Base-by-base conservation (phyloP, 768 basidiomycete genomes). In the Leccinum olivaceopallidum region DNA sequence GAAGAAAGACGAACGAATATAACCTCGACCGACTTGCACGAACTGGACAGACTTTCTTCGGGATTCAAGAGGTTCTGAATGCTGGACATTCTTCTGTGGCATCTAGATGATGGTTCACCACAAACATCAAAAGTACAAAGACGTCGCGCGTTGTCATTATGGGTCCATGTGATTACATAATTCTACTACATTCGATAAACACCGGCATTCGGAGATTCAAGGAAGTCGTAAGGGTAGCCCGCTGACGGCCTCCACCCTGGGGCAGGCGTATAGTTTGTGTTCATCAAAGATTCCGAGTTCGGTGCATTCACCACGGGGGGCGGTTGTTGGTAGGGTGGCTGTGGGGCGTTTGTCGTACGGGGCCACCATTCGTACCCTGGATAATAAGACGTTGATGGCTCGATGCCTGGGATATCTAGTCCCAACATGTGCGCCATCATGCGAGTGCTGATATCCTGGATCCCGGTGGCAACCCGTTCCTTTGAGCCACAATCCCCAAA, bases 361-460 rank as follows among this genome's bases (percentile, higher is more conserved):
- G 86, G 83, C 85, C 85, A 88, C 86, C 84, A 86, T 67, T 86
- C 85, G 65, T 84, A 86, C 28, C 84, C 86, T 52, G 75, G 75
- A 57, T 73, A 76, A 57, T 73, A 77, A 44, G 86, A 85, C 44
- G 85, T 79, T 60, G 87, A 86, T 7, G 74, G 71, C 18, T 78
- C 73, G 34, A 86, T 78, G 30, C 85, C 86, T 50, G 85, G 85
- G 60, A 87, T 79, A 69, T 87, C 85, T 24, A 88, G 71, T 16
- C 86, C 87, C 24, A 88, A 73, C 86, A 88, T 88, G 65, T 87
- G 85, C 14, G 87, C 87, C 86, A 88, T 87, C 59, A 88, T 79
- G 52, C 85, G 80, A 36, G 82, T 83, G 62, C 82, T 83, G 58
- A 88, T 75, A 62, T 86, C 86, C 66, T 88, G 87, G 30, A 86